Base-by-base conservation (phyloP, 169 alveolate genomes). In the Eimeria maxima region DNA sequence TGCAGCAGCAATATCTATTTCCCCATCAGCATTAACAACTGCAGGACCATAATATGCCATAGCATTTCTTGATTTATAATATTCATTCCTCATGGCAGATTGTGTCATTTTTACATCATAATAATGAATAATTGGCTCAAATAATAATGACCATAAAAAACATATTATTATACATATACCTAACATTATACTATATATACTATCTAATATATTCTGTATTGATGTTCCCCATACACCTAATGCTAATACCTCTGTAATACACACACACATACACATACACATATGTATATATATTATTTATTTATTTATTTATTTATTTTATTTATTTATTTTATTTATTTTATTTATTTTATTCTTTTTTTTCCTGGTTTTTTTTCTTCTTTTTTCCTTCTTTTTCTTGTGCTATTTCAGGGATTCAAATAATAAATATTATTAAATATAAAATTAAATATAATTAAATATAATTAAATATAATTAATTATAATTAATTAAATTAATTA, bases 31-130 rank as follows among this genome's bases (percentile, higher is more conserved):
- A 47, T 98, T 98, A 44, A 98, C 98, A 18, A 98, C 99, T 24
- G 99, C 99, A 4, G 99, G 99, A 11, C 99, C 99, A 91, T 98
- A 98, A 96, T 98, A 98, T 27, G 99, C 99, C 99, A 98, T 98
- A 47, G 99, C 99, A 90, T 98, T 98, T 84, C 99, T 97, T 11
- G 99, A 98, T 96, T 98, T 98, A 96, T 98, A 98, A 94, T 98
- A 98, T 78, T 98, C 99, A 96, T 98, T 98, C 29, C 99, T 95
- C 97, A 98, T 97, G 0, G 99, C 99, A 71, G 99, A 97, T 96
- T 98, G 99, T 18, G 99, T 98, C 92, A 98, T 96, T 94, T 98
- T 97, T 20, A 98, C 99, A 95, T 98, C 98, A 90, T 97, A 97
- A 88, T 98, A 97, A 94, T 98, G 99, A 73, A 98, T 97, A 20